Evolutionary conservation across 2,329 filamentous ascomycete species (phyloP).

Genomic region (Fusarium protoensiforme): DNA sequence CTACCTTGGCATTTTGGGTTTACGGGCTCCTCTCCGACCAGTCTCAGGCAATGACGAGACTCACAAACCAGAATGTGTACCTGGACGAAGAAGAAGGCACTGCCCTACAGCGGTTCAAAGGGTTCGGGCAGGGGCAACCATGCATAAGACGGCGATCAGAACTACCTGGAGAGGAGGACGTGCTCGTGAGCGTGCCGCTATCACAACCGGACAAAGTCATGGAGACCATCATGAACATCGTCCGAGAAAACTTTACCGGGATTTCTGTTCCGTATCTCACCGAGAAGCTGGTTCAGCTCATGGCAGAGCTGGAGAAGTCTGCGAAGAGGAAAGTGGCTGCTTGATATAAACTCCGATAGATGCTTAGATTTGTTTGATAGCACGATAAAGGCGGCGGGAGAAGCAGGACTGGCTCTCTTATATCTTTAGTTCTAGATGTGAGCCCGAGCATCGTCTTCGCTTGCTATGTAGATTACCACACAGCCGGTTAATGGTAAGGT

Average conservation of each 20-base stretch:
- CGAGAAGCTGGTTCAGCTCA: conserved; percentile 30
- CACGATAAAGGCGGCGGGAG: neutral
- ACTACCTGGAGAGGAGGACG: neutral
- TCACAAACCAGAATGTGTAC: neutral
- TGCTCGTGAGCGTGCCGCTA: conserved; percentile 14
- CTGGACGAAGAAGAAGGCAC: conserved; percentile 14
- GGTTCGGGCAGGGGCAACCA: conserved; percentile 23
- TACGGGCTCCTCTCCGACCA: conserved; percentile 29
- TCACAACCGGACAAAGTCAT: conserved; percentile 28
- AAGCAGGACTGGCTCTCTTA: neutral
- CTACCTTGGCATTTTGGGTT: conserved; percentile 43
- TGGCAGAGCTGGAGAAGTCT: conserved; percentile 30
- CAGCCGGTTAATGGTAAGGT: neutral
- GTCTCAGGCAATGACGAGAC: neutral
- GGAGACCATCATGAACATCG: conserved; percentile 18
- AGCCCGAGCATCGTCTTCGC: neutral
- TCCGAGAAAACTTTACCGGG: conserved; percentile 15
- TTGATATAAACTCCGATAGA: neutral
- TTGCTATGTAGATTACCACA: neutral
- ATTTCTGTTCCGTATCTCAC: conserved; percentile 20
- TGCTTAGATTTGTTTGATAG: neutral
- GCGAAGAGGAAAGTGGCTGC: conserved; percentile 24
- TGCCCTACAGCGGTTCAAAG: conserved; percentile 23
- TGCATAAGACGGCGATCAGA: conserved; percentile 26
- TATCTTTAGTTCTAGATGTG: neutral